Evolutionary conservation across 192 early-diverging fungal species (phyloP), one percentile per base, ranked within the genome.

Genomic region (Dimargaris verticillata): DNA sequence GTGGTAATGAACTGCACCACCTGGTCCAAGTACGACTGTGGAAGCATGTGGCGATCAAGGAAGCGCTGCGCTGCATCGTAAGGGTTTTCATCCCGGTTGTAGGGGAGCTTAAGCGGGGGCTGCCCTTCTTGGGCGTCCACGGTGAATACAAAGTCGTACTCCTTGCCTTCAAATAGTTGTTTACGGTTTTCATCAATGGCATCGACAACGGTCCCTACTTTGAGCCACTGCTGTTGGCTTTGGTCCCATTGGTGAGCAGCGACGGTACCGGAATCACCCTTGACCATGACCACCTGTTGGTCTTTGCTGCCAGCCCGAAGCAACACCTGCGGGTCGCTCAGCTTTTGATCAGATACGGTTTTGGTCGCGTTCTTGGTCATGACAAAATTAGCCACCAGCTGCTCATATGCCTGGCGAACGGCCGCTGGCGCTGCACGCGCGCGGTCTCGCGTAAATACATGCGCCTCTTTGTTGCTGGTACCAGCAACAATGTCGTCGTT

Each of bases 131-230:
- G 83, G 41, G 97, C 81, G 64, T 97, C 95, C 24, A 99, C 88
- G 66, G 95, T 92, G 76, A 99, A 99, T 29, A 99, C 88, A 68
- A 88, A 93, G 72, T 99, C 96, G 68, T 99, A 99, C 63, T 97
- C 93, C 47, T 78, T 75, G 29, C 94, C 93, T 5, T 82, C 75
- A 66, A 83, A 89, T 28, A 85, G 63, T 64, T 91, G 84, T 67
- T 93, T 97, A 25, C 82, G 68, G 10, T 76, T 66, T 11, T 74
- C 73, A 4, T 86, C 89, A 43, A 84, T 82, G 3, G 89, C 84
- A 71, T 97, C 93, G 0, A 95, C 92, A 0, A 99, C 92, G 29
- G 91, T 83, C 12, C 97, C 97, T 38, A 97, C 77, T 63, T 95
- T 93, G 29, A 65, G 44, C 97, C 97, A 99, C 26, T 66, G 59